phyloP scores from a whole-genome alignment of 257 asterid species.

The Haberlea rhodopensis region DNA sequence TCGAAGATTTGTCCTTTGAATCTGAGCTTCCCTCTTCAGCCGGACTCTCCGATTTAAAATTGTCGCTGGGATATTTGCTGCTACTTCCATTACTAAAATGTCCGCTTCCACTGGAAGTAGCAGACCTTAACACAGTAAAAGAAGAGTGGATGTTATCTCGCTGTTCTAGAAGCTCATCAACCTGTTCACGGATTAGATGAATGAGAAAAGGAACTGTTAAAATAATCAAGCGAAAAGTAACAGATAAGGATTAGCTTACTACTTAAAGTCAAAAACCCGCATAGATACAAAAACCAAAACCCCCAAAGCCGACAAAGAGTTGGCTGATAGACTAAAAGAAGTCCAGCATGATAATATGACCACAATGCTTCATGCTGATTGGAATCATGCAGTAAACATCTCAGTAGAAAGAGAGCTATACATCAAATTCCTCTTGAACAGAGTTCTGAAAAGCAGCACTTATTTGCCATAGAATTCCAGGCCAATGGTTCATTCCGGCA shows the following conservation, averaged over 20 bases:
- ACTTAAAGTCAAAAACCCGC: not conserved
- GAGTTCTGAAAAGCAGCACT: not conserved
- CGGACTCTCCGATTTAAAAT: conserved; percentile 62
- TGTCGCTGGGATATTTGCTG: conserved; percentile 63
- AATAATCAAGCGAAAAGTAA: not conserved
- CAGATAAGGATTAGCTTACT: not conserved
- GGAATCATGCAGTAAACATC: not conserved
- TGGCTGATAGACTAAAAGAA: not conserved
- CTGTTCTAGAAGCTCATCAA: conserved; percentile 89
- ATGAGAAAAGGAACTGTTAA: conserved; percentile 6
- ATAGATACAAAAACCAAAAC: not conserved
- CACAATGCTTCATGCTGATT: not conserved
- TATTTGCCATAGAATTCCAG: not conserved
- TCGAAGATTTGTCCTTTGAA: conserved; percentile 74
- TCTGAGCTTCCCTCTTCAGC: conserved; percentile 89
- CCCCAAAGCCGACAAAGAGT: not conserved
- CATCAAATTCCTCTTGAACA: not conserved
- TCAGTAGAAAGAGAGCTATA: not conserved
- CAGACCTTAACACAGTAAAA: conserved; percentile 59
- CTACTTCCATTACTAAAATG: conserved; percentile 75
- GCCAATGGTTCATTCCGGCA: not conserved
- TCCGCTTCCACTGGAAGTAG: conserved; percentile 55
- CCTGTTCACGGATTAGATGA: conserved; percentile 42
- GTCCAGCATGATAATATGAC: not conserved
- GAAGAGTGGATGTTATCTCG: conserved; percentile 85